phyloP scores from a whole-genome alignment of 2,329 filamentous ascomycete species.

The Xylaria hypoxylon region DNA sequence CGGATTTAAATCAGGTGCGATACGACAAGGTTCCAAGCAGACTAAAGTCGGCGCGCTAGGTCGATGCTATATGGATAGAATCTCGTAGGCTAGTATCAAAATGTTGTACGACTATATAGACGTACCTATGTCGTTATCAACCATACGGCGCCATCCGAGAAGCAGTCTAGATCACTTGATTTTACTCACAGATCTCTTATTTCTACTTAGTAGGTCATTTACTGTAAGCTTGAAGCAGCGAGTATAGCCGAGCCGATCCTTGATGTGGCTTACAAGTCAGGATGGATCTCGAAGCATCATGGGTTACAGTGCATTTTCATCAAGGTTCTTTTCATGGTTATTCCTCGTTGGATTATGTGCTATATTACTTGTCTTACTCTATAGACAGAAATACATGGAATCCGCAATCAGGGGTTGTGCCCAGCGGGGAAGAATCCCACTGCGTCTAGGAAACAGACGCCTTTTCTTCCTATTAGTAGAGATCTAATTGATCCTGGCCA shows the following conservation, averaged over 20 bases:
- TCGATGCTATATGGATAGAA: slow-evolving; percentile 23
- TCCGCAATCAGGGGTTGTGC: slow-evolving; percentile 27
- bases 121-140: slow-evolving; percentile 5
- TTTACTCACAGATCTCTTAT: slow-evolving; percentile 10
- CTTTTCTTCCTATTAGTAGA: slow-evolving; percentile 30
- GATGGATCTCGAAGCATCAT: slow-evolving; percentile 35
- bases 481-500: slow-evolving; percentile 20
- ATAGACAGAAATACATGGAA: slow-evolving; percentile 23
- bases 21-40: slow-evolving; percentile 33
- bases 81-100: slow-evolving; percentile 16
- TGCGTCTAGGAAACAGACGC: slow-evolving; percentile 3
- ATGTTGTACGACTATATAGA: slow-evolving; percentile 30
- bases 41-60: slow-evolving; percentile 10
- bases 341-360: slow-evolving; percentile 29
- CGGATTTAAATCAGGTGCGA: slow-evolving; percentile 34
- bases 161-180: background rate
- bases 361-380: slow-evolving; percentile 32
- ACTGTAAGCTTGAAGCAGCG: slow-evolving; percentile 24
- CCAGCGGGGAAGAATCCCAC: slow-evolving; percentile 29
- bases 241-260: slow-evolving; percentile 35
- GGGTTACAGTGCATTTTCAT: slow-evolving; percentile 34
- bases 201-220: slow-evolving; percentile 13
- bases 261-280: slow-evolving; percentile 24
- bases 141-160: slow-evolving; percentile 24
- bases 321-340: slow-evolving; percentile 32